A percentile compares a stretch with the other conserved stretches of the same genome.
Conservation (phyloP, 2,329 filamentous ascomycete genomes). For the Fusarium fracticaudum region DNA sequence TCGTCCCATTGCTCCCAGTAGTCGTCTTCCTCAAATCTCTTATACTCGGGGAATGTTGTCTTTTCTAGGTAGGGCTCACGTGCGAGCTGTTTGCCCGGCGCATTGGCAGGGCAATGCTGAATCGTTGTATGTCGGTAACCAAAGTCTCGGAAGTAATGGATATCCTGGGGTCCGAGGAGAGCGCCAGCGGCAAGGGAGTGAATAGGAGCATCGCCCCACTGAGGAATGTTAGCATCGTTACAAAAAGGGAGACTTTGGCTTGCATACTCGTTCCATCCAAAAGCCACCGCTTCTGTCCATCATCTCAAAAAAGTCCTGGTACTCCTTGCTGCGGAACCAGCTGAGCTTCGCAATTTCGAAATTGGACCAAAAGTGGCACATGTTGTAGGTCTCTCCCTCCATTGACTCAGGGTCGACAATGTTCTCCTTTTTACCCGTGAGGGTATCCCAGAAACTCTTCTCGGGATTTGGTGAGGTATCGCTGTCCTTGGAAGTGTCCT, state of each 20-base stretch:
- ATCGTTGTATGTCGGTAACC: conserved; percentile 99
- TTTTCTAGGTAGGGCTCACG: conserved; percentile 82
- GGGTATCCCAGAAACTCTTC: conserved; percentile 81
- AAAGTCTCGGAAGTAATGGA: conserved; percentile 99
- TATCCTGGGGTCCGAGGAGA: conserved; percentile 81
- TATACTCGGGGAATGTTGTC: conserved; percentile 83
- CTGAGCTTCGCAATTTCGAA: conserved; percentile 96
- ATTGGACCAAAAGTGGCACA: conserved; percentile 99
- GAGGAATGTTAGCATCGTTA: conserved; percentile 38
- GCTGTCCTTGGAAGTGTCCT: conserved; percentile 69
- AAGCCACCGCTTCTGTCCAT: conserved; percentile 98
- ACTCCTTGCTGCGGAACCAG: conserved; percentile 97
- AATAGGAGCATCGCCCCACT: conserved; percentile 99
- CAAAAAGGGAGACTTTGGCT: conserved; percentile 3
- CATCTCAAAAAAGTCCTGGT: conserved; percentile 98
- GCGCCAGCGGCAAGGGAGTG: conserved; percentile 95
- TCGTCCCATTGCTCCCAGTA: conserved; percentile 93
- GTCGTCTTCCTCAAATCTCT: conserved; percentile 89
- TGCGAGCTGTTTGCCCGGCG: conserved; percentile 84
- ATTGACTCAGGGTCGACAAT: conserved; percentile 91
- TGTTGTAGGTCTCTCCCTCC: conserved; percentile 98
- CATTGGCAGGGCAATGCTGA: conserved; percentile 97
- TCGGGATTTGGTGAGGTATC: conserved; percentile 75
- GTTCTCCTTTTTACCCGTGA: conserved; percentile 74
- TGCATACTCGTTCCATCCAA: conserved; percentile 93